Evolutionary conservation across 2,329 filamentous ascomycete species (phyloP), one percentile per base, ranked within the genome.

Genomic region (Keithomyces neogunnii): DNA sequence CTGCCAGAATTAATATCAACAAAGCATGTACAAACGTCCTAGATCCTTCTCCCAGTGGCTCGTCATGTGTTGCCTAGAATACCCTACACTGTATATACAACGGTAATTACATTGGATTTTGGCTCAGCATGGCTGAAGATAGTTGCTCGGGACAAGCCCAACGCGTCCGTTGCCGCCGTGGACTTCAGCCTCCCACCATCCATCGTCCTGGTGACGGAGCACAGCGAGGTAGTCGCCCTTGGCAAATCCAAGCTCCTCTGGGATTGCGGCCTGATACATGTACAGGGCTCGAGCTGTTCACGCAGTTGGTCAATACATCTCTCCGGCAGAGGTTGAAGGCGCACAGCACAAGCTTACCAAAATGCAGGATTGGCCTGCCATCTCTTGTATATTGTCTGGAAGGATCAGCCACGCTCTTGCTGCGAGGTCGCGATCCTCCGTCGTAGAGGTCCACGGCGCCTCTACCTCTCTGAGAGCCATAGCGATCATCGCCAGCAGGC

Each of bases 151-250:
- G 57, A 86, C 82, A 62, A 86, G 73, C 54, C 82, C 82, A 52
- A 76, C 65, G 47, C 70, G 75, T 47, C 77, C 81, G 56, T 76
- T 79, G 56, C 78, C 76, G 29, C 85, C 84, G 45, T 91, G 88
- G 40, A 96, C 82, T 68, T 96, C 92, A 10, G 95, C 95, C 72
- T 99, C 93, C 93, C 95, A 99, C 93, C 93, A 99, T 26, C 93
- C 93, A 64, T 99, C 93, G 66, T 99, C 93, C 70, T 99, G 93
- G 62, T 95, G 82, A 54, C 91, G 80, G 45, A 96, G 74, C 11
- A 99, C 84, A 2, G 92, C 89, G 11, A 99, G 76, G 53, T 92
- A 83, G 64, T 99, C 95, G 46, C 91, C 91, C 73, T 99, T 99
- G 45, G 78, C 77, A 68, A 99, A 99, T 11, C 87, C 86, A 26